Evolutionary conservation across 1,139 yeast species (phyloP), one percentile per base, ranked within the genome.

Genomic region (Suhomyces bolitotheri): DNA sequence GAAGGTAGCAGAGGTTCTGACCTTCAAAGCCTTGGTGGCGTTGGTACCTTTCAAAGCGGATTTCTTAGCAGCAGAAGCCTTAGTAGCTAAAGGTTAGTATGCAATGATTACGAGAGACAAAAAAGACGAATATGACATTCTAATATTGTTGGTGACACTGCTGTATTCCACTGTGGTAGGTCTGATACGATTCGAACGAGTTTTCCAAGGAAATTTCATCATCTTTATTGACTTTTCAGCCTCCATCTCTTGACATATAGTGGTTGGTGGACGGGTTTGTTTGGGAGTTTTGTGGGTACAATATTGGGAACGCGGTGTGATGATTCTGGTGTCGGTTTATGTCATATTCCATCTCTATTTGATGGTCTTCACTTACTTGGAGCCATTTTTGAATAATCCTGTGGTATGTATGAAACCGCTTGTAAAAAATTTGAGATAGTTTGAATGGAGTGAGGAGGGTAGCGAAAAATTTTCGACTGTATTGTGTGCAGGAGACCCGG

Each of bases 21-120:
- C 95, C 82, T 90, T 89, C 66, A 79, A 69, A 60, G 87, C 80
- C 81, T 89, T 88, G 74, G 84, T 80, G 62, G 88, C 80, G 82
- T 88, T 85, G 65, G 90, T 79, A 77, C 99, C 99, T 80, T 90
- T 92, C 70, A 85, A 85, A 73, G 88, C 97, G 73, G 97, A 94
- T 82, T 92, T 92, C 83, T 92, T 89, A 75, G 98, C 97, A 74
- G 86, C 80, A 70, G 89, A 79, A 77, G 98, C 98, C 82, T 90
- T 47, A 64, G 66, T 58, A 43, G 62, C 65, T 61, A 37, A 36
- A 40, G 22, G 33, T 35, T 35, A 27, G 29, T 33, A 28, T 17
- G 20, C 7, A 17, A 8, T 7, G 20, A 17, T 8, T 23, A 11
- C 12, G 25, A n/a, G 11, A 22, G 11, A 5, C 12, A 22, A n/a